Evolutionary conservation across 306 rosid species (phyloP).

Genomic region (Astragalus glycyphyllos): DNA sequence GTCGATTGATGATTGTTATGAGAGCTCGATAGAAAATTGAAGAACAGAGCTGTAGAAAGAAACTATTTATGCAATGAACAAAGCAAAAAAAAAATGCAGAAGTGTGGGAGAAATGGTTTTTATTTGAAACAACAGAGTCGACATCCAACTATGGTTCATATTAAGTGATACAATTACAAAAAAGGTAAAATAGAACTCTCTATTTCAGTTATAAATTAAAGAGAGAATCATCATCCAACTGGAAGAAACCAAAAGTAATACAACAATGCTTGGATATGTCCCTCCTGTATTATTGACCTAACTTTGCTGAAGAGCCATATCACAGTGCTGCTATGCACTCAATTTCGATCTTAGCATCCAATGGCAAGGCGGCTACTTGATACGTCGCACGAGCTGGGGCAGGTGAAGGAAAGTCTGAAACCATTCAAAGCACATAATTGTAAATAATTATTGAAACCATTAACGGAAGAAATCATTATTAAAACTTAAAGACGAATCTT

Average conservation of each 20-base stretch:
- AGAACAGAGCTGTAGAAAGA: neutral
- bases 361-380: conserved; percentile 90
- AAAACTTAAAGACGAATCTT: neutral
- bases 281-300: conserved; percentile 52
- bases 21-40: too few species aligned
- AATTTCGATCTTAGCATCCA: conserved; percentile 94
- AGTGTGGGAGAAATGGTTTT: neutral
- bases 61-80: neutral
- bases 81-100: too few species aligned
- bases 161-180: neutral
- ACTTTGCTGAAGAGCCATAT: conserved; percentile 29
- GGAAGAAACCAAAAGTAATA: conserved; percentile 29
- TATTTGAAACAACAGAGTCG: neutral
- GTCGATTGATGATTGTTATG: too few species aligned
- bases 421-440: conserved; percentile 24
- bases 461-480: neutral
- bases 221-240: conserved; percentile 27
- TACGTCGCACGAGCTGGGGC: conserved; percentile 92
- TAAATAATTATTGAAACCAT: conserved; percentile 15
- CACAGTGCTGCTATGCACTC: conserved; percentile 87
- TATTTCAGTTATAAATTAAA: neutral
- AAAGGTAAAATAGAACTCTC: neutral
- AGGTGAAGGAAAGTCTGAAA: conserved; percentile 76
- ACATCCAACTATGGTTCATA: conserved; percentile 28
- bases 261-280: conserved; percentile 35